These are phyloP conservation scores for Tetradesmus lagerheimii DNA, from an alignment of 139 green algal species.

Conservation along the genomic window DNA sequence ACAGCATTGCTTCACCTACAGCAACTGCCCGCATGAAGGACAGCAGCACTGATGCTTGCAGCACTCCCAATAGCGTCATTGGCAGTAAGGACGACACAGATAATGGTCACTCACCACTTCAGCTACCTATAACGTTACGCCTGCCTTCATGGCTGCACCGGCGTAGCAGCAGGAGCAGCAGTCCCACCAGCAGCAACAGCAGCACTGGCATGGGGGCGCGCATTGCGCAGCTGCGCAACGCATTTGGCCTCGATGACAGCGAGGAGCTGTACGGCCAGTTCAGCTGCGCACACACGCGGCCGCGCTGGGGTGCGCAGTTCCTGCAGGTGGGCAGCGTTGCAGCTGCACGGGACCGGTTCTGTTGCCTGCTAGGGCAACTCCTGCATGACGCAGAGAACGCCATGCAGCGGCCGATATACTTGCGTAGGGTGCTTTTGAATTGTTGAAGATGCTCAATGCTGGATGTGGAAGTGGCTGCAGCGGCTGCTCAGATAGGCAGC, in stretches of 20 bases:
- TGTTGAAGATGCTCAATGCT: too few species aligned
- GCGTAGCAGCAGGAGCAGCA: not conserved
- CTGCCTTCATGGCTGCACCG: not conserved
- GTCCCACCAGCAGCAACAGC: not conserved
- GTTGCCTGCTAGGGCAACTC: too few species aligned
- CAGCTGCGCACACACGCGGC: not conserved
- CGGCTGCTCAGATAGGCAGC: too few species aligned
- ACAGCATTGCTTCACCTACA: not conserved
- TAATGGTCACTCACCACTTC: not conserved
- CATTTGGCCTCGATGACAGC: slow-evolving; percentile 19
- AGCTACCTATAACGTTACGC: not conserved
- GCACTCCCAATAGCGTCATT: not conserved
- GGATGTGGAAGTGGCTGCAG: too few species aligned
- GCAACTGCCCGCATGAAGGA: not conserved
- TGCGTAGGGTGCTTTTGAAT: too few species aligned
- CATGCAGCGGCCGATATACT: too few species aligned
- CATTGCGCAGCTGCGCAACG: not conserved
- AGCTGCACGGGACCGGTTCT: not conserved
- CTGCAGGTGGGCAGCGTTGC: not conserved
- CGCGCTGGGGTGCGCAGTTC: not conserved
- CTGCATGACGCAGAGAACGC: too few species aligned
- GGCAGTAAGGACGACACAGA: not conserved
- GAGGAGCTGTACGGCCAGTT: slow-evolving; percentile 27
- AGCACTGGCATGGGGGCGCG: not conserved
- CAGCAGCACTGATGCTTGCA: not conserved